Evolutionary conservation across 2,329 filamentous ascomycete species (phyloP).

Genomic region (Didymellaceae sp.): DNA sequence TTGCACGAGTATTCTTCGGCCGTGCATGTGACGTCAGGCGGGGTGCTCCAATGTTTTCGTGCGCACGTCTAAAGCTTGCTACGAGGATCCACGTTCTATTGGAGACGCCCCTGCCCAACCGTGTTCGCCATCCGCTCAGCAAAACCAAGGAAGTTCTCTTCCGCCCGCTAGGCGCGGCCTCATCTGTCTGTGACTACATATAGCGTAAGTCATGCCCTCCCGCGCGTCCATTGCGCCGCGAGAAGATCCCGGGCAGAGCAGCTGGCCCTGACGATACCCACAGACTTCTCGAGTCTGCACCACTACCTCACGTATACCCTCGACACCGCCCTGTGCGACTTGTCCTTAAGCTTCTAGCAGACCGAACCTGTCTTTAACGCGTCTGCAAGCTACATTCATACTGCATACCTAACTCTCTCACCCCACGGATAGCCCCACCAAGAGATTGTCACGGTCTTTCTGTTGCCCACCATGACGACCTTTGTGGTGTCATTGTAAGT

Average conservation of each 20-base stretch:
- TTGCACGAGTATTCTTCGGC: neutral
- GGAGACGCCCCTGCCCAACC: conserved; percentile 16
- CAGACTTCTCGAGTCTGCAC: conserved; percentile 13
- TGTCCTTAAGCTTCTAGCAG: conserved; percentile 9
- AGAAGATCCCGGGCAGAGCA: conserved; percentile 5
- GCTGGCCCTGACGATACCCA: conserved; percentile 9
- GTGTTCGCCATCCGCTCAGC: conserved; percentile 12
- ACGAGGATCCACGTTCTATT: conserved; percentile 18
- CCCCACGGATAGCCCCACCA: conserved; percentile 6
- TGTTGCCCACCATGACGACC: conserved; percentile 59
- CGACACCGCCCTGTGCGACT: conserved; percentile 9
- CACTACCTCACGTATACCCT: conserved; percentile 2
- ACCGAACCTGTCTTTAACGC: conserved; percentile 1
- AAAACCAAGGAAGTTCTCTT: conserved; percentile 23
- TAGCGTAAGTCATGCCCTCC: conserved; percentile 9
- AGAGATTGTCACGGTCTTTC: conserved; percentile 13
- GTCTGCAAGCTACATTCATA: neutral
- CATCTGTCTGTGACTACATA: conserved; percentile 16
- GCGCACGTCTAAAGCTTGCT: conserved; percentile 13
- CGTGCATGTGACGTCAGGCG: conserved; percentile 18
- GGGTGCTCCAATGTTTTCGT: conserved; percentile 21
- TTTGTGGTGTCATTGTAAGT: conserved; percentile 66
- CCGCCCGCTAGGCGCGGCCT: conserved; percentile 14
- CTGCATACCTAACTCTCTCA: conserved; percentile 7
- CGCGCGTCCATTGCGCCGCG: conserved; percentile 8